phyloP scores from a whole-genome alignment of 176 grass and related monocot species.

The Panicum miliaceum region DNA sequence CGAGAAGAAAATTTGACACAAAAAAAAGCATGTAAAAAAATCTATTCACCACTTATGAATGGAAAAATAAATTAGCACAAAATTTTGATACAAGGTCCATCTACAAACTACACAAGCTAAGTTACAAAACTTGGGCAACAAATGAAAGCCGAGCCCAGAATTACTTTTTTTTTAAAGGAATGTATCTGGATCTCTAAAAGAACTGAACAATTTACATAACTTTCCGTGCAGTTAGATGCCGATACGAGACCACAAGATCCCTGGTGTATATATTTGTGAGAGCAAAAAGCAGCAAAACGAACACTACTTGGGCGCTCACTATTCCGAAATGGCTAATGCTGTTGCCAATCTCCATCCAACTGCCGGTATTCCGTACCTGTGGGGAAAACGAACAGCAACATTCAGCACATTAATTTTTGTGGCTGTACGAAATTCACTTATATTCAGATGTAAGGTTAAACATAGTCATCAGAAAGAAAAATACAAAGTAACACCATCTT shows the following conservation, averaged over 20 bases:
- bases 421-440: not conserved
- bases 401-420: not conserved
- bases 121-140: slow-evolving; percentile 40
- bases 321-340: slow-evolving; percentile 96
- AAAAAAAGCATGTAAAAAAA: not conserved
- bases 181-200: not conserved
- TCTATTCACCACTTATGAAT: not conserved
- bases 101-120: slow-evolving; percentile 6
- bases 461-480: slow-evolving; percentile 14
- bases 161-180: not conserved
- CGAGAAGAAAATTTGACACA: not conserved
- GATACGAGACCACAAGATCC: slow-evolving; percentile 75
- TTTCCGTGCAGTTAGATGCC: slow-evolving; percentile 58
- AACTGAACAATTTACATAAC: slow-evolving; percentile 48
- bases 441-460: slow-evolving; percentile 17
- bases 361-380: slow-evolving; percentile 88
- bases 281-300: slow-evolving; percentile 91
- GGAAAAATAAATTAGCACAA: slow-evolving; percentile 1
- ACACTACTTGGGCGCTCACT: slow-evolving; percentile 93
- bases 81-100: slow-evolving; percentile 3
- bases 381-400: slow-evolving; percentile 25
- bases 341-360: slow-evolving; percentile 99
- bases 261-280: slow-evolving; percentile 88
- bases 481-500: slow-evolving; percentile 20
- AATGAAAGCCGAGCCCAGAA: slow-evolving; percentile 1